Conservation (phyloP, 2,329 filamentous ascomycete species). For the Sarocladium strictum region DNA sequence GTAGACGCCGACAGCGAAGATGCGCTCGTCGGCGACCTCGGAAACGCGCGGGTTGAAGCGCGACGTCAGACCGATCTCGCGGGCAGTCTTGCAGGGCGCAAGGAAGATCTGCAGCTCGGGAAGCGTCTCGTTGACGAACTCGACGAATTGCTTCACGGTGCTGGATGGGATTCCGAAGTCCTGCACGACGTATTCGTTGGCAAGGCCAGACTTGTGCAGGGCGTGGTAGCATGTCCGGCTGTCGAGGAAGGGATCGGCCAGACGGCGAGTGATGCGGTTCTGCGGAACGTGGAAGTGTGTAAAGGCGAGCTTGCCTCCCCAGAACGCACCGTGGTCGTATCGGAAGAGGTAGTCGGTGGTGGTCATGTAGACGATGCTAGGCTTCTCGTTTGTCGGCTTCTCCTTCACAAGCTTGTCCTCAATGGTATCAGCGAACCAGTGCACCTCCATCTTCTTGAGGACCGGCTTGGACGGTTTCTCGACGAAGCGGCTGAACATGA, state of each 20-base stretch:
- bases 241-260: conserved; percentile 46
- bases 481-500: conserved; percentile 44
- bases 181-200: conserved; percentile 43
- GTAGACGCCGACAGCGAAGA: conserved; percentile 42
- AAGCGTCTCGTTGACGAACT: conserved; percentile 23
- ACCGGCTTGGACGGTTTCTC: conserved; percentile 36
- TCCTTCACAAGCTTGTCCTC: conserved; percentile 18
- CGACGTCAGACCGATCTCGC: conserved; percentile 24
- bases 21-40: conserved; percentile 22
- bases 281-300: conserved; percentile 46
- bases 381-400: conserved; percentile 18
- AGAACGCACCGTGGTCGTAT: conserved; percentile 51
- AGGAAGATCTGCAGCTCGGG: conserved; percentile 24
- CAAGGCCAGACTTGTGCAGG: conserved; percentile 41
- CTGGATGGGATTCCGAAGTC: conserved; percentile 33
- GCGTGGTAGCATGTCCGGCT: conserved; percentile 48
- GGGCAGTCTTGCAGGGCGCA: conserved; percentile 20
- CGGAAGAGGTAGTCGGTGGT: conserved; percentile 49
- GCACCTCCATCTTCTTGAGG: conserved; percentile 24
- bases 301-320: conserved; percentile 45
- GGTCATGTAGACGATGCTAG: conserved; percentile 28
- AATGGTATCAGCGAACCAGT: conserved; percentile 24
- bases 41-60: conserved; percentile 26
- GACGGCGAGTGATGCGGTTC: conserved; percentile 42
- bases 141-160: conserved; percentile 21